These are phyloP conservation scores for Trichoderma atroviride DNA, from an alignment of 2,329 filamentous ascomycete genomes.

Conservation along the genomic window DNA sequence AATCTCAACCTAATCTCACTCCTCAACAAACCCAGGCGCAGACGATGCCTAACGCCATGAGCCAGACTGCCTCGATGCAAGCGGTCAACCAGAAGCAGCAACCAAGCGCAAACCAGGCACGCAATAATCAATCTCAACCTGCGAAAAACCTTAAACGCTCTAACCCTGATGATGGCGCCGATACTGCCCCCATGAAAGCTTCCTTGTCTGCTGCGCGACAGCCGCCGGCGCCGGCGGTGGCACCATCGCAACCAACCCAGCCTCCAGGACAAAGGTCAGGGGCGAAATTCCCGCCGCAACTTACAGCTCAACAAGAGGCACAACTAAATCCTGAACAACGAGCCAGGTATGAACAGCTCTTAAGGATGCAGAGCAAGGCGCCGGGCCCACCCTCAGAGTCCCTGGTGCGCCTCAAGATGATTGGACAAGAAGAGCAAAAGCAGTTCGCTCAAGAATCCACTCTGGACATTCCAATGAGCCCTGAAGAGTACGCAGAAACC, in stretches of 20 bases:
- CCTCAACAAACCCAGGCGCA: slow-evolving; percentile 44
- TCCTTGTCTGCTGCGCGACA: slow-evolving; percentile 27
- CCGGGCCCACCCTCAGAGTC: slow-evolving; percentile 26
- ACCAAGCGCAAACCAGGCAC: slow-evolving; percentile 34
- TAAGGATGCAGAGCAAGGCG: slow-evolving; percentile 36
- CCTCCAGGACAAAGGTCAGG: slow-evolving; percentile 30
- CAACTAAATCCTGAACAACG: slow-evolving; percentile 50
- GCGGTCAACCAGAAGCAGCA: slow-evolving; percentile 39
- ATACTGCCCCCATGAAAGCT: slow-evolving; percentile 34
- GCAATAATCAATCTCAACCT: slow-evolving; percentile 34
- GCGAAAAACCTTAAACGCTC: slow-evolving; percentile 55
- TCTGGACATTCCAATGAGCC: slow-evolving; percentile 51
- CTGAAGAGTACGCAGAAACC: slow-evolving; percentile 49
- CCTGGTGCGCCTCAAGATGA: slow-evolving; percentile 40
- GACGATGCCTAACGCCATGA: slow-evolving; percentile 47
- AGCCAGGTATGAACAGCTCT: slow-evolving; percentile 46
- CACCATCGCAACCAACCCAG: slow-evolving; percentile 31
- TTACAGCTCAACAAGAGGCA: slow-evolving; percentile 43
- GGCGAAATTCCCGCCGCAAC: slow-evolving; percentile 32
- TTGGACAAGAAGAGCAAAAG: slow-evolving; percentile 47
- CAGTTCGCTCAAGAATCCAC: slow-evolving; percentile 45
- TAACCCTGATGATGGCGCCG: slow-evolving; percentile 49
- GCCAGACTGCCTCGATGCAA: slow-evolving; percentile 43
- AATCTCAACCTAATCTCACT: slow-evolving; percentile 48
- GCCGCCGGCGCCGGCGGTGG: slow-evolving; percentile 20